Conservation (phyloP, 2,329 filamentous ascomycete genomes). For the Fusarium sp. region DNA sequence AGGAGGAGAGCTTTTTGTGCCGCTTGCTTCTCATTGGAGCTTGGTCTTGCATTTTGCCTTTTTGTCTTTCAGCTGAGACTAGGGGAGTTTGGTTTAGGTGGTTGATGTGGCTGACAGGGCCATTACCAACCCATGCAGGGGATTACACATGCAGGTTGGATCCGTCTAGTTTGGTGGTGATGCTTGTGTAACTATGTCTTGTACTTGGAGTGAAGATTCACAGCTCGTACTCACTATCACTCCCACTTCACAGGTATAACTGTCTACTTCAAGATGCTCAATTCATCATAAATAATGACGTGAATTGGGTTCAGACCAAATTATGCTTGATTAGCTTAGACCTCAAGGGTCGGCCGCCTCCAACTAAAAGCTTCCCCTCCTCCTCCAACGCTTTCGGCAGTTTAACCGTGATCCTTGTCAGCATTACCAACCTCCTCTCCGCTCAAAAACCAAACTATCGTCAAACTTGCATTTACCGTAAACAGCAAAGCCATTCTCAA, state of each 20-base stretch:
- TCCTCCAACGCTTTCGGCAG: not conserved
- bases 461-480: not conserved
- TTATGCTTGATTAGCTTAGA: not conserved
- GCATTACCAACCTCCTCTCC: slow-evolving; percentile 1
- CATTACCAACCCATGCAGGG: slow-evolving; percentile 36
- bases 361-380: not conserved
- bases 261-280: not conserved
- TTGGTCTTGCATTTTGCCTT: slow-evolving; percentile 4
- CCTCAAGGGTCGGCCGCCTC: slow-evolving; percentile 31
- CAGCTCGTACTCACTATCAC: not conserved
- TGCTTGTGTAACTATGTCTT: not conserved
- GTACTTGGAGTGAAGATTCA: not conserved
- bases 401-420: not conserved
- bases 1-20: slow-evolving; percentile 7
- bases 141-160: slow-evolving; percentile 19
- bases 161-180: not conserved
- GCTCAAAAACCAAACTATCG: not conserved
- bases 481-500: not conserved
- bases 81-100: slow-evolving; percentile 22
- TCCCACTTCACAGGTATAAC: not conserved
- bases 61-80: slow-evolving; percentile 14
- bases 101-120: slow-evolving; percentile 31
- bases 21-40: not conserved
- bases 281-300: not conserved
- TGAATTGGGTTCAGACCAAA: not conserved